Evolutionary conservation across 202 grass and related monocot species (phyloP).

Genomic region (Schoenoplectus tabernaemontani): DNA sequence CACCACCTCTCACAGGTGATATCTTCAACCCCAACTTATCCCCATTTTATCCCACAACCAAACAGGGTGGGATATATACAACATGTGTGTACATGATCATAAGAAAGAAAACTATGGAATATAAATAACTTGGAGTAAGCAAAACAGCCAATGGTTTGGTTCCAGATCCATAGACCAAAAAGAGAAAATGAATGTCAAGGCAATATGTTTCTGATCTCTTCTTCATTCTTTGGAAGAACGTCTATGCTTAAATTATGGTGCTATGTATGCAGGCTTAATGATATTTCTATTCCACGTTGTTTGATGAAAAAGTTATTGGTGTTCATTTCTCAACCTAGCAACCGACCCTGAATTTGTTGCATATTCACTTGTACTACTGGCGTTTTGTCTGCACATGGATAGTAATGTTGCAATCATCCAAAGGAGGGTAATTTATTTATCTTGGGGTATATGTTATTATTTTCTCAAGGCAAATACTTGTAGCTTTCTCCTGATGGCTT

Average conservation of each 20-base stretch:
- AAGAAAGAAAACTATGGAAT: not conserved
- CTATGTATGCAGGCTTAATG: conserved; percentile 10
- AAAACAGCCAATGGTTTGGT: not conserved
- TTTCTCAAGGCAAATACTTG: not conserved
- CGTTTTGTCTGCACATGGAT: not conserved
- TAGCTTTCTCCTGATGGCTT: not conserved
- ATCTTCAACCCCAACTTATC: too few species aligned
- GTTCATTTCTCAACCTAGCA: not conserved
- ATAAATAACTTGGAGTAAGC: not conserved
- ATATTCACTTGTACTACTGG: not conserved
- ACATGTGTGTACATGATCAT: not conserved
- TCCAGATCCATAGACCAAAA: not conserved
- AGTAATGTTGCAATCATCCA: not conserved
- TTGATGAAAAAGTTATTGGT: not conserved
- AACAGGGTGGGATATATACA: too few species aligned
- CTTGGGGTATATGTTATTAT: not conserved
- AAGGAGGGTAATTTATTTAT: not conserved
- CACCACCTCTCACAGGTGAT: too few species aligned
- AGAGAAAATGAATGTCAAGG: not conserved
- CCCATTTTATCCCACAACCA: too few species aligned
- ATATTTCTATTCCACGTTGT: conserved; percentile 10
- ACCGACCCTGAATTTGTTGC: not conserved
- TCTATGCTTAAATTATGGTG: not conserved
- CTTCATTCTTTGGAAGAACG: not conserved
- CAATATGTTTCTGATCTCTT: not conserved